phyloP scores from a whole-genome alignment of 1,284 basidiomycete species.

The Sutorius eximius region DNA sequence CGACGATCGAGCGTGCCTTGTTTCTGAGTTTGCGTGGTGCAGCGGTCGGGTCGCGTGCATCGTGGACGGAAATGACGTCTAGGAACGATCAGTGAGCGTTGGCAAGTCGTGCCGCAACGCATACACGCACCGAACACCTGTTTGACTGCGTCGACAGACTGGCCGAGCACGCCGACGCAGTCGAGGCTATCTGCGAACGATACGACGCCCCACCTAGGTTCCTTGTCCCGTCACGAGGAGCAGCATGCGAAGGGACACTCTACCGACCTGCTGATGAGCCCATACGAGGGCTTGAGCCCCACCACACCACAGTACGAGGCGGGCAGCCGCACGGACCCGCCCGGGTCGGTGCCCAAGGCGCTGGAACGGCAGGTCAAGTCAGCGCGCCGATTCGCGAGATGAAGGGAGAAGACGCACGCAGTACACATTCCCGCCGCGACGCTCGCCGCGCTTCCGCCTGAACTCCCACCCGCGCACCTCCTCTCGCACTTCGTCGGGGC shows the following conservation, averaged over 20 bases:
- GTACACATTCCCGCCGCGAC: conserved; percentile 77
- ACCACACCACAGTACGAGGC: conserved; percentile 93
- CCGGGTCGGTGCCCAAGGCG: conserved; percentile 92
- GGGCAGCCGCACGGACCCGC: conserved; percentile 90
- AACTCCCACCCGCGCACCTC: conserved; percentile 80
- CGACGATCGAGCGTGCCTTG: conserved; percentile 18
- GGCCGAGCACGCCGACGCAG: conserved; percentile 84
- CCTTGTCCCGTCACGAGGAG: conserved; percentile 9
- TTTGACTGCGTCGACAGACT: conserved; percentile 49
- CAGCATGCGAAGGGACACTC: not conserved
- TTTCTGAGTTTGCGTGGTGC: conserved; percentile 46
- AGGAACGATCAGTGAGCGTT: not conserved
- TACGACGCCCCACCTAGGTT: conserved; percentile 80
- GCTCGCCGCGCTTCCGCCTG: conserved; percentile 82
- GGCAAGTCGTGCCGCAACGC: not conserved
- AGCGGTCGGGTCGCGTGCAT: conserved; percentile 80
- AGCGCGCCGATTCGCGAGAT: not conserved
- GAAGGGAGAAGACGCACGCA: conserved; percentile 55
- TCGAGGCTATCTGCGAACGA: conserved; percentile 95
- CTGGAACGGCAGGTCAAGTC: conserved; percentile 34
- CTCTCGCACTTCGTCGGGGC: conserved; percentile 36
- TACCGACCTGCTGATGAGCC: conserved; percentile 78
- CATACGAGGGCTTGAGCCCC: conserved; percentile 95
- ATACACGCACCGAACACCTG: conserved; percentile 57
- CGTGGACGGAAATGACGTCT: conserved; percentile 70